phyloP scores from a whole-genome alignment of 140 eudicot genomes.

The Flaveria floridana region DNA sequence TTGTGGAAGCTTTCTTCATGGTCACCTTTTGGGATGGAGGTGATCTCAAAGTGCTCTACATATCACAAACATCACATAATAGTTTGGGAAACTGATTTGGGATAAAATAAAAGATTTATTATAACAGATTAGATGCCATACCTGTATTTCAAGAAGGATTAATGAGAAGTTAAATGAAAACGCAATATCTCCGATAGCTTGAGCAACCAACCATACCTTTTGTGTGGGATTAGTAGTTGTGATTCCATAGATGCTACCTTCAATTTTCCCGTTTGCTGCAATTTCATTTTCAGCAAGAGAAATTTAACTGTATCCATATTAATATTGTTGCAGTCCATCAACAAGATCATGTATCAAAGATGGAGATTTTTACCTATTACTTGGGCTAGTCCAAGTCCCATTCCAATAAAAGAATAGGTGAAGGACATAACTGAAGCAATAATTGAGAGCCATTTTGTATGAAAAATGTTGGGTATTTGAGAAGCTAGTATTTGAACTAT shows the following conservation, averaged over 20 bases:
- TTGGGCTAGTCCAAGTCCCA: slow-evolving; percentile 63
- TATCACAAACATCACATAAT: slow-evolving; percentile 8
- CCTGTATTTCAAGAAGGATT: slow-evolving; percentile 65
- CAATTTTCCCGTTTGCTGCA: slow-evolving; percentile 52
- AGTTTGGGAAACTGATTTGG: neutral
- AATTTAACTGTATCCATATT: neutral
- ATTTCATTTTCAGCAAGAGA: slow-evolving; percentile 24
- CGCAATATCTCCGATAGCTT: slow-evolving; percentile 74
- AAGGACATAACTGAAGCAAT: slow-evolving; percentile 72
- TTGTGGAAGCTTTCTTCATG: slow-evolving; percentile 48
- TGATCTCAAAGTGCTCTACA: slow-evolving; percentile 44
- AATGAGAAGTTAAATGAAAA: slow-evolving; percentile 52
- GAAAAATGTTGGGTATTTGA: slow-evolving; percentile 69
- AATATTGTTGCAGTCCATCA: neutral
- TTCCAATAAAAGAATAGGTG: slow-evolving; percentile 57
- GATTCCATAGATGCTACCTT: slow-evolving; percentile 53
- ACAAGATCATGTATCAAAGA: slow-evolving; percentile 8
- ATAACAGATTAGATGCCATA: neutral
- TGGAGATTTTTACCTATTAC: slow-evolving; percentile 43
- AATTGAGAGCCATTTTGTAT: slow-evolving; percentile 66
- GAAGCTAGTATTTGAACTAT: slow-evolving; percentile 58
- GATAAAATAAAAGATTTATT: neutral
- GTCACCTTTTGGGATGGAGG: slow-evolving; percentile 38
- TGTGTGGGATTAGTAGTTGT: slow-evolving; percentile 38
- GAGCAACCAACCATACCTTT: slow-evolving; percentile 57